Evolutionary conservation across 1,284 basidiomycete species (phyloP).

Genomic region (Retiboletus fuscus): DNA sequence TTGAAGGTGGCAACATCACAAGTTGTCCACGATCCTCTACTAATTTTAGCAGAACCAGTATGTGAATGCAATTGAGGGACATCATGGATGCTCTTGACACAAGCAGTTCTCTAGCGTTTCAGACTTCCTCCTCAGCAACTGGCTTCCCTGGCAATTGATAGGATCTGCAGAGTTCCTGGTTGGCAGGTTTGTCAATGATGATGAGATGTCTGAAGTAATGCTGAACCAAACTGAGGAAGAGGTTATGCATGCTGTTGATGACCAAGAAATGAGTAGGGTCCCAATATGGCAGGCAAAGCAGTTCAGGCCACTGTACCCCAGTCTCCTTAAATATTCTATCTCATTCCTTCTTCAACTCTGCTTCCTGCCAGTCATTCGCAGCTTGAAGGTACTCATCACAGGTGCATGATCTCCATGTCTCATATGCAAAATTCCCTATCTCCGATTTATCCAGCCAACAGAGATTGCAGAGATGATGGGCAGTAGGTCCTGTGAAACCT

Average conservation of each 20-base stretch:
- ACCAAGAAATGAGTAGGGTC: slow-evolving; percentile 47
- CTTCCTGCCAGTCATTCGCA: neutral
- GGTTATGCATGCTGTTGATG: slow-evolving; percentile 54
- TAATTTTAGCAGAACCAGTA: neutral
- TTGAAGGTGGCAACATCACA: neutral
- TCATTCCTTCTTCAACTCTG: neutral
- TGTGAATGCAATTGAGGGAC: neutral
- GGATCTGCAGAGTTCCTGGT: neutral
- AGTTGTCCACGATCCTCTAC: neutral
- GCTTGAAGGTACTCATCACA: neutral
- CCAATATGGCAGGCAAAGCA: slow-evolving; percentile 55
- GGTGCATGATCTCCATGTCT: neutral
- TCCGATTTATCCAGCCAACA: neutral
- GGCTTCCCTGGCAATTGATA: neutral
- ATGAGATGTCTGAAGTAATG: neutral
- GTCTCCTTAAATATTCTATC: neutral
- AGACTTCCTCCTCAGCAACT: neutral
- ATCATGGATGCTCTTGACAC: neutral
- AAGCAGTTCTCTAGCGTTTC: neutral
- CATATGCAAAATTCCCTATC: neutral
- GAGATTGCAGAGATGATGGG: neutral
- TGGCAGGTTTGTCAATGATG: neutral
- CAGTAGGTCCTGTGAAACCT: neutral
- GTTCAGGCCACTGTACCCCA: slow-evolving; percentile 48
- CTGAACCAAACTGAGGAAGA: no score